Percentiles rank a stretch among this genome's conserved stretches.
Evolutionary conservation across 169 alveolate genomes (phyloP).

Genomic region (Perkinsus marinus): DNA sequence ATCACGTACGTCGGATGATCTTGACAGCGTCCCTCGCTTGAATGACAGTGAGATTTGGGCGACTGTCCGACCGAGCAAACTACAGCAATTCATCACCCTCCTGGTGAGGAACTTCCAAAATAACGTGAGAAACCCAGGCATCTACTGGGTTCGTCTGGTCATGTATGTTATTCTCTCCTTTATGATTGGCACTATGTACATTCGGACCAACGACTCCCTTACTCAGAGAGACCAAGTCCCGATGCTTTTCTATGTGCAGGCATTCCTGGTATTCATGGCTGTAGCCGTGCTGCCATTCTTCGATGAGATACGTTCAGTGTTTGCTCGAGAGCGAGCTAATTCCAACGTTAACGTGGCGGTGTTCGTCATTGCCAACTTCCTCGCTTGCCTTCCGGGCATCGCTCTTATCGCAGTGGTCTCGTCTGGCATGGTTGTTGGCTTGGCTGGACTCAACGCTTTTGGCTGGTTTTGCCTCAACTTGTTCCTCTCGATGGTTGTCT

Average conservation of each 20-base stretch:
- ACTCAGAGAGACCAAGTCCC: not conserved
- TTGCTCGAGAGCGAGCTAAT: not conserved
- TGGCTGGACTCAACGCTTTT: not conserved
- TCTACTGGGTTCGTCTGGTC: not conserved
- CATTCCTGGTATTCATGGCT: constrained; percentile 2
- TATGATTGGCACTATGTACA: not conserved
- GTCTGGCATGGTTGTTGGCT: not conserved
- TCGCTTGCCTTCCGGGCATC: not conserved
- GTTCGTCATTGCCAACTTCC: not conserved
- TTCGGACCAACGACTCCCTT: not conserved
- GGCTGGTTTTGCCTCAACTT: not conserved
- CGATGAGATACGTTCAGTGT: not conserved
- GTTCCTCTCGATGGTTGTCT: not conserved
- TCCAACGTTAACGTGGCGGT: not conserved
- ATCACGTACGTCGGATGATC: not conserved
- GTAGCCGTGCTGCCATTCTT: constrained; percentile 1
- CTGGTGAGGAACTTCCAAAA: not conserved
- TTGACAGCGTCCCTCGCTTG: not conserved
- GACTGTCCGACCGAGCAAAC: not conserved
- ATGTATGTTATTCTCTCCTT: not conserved
- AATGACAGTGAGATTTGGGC: not conserved
- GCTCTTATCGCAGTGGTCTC: not conserved
- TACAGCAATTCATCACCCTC: not conserved
- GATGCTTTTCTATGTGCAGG: constrained; percentile 1
- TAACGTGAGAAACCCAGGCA: constrained; percentile 1